Conservation (phyloP, 345 rosid species). For the Gossypium bickii region DNA sequence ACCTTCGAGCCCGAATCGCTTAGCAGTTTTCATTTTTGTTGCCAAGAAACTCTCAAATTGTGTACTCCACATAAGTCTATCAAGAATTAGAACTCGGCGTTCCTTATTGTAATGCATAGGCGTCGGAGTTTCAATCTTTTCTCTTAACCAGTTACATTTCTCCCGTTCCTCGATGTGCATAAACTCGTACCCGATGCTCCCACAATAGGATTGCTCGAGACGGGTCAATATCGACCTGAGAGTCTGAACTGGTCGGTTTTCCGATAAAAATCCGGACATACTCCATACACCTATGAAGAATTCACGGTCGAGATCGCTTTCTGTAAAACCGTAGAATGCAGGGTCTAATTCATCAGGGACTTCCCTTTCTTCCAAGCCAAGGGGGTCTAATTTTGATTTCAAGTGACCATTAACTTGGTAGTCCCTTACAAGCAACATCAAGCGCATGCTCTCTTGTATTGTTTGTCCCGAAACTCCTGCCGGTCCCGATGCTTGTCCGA, state of each 20-base stretch:
- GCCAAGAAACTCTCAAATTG: constrained; percentile 59
- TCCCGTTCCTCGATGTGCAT: constrained; percentile 55
- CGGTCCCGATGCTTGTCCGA: constrained; percentile 36
- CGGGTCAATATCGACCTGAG: constrained; percentile 48
- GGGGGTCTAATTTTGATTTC: constrained; percentile 49
- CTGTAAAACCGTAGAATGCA: constrained; percentile 40
- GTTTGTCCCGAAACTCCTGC: constrained; percentile 51
- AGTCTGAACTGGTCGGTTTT: constrained; percentile 54
- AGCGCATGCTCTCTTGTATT: constrained; percentile 54
- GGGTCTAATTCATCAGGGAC: constrained; percentile 43
- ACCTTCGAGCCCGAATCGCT: constrained; percentile 63
- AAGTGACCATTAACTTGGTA: constrained; percentile 60
- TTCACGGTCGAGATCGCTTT: constrained; percentile 51
- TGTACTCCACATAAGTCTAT: constrained; percentile 53
- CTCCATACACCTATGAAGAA: constrained; percentile 58
- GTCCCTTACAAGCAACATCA: constrained; percentile 47
- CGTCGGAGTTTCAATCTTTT: constrained; percentile 49
- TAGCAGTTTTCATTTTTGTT: constrained; percentile 51
- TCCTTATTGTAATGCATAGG: constrained; percentile 40
- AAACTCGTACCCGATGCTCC: constrained; percentile 48
- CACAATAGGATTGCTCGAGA: constrained; percentile 58
- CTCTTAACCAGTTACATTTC: constrained; percentile 55
- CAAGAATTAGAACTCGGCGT: constrained; percentile 44
- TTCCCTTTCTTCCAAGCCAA: constrained; percentile 44
- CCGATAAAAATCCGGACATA: constrained; percentile 53